Evolutionary conservation across 257 asterid species (phyloP).

Genomic region (Solanum clarkiae): DNA sequence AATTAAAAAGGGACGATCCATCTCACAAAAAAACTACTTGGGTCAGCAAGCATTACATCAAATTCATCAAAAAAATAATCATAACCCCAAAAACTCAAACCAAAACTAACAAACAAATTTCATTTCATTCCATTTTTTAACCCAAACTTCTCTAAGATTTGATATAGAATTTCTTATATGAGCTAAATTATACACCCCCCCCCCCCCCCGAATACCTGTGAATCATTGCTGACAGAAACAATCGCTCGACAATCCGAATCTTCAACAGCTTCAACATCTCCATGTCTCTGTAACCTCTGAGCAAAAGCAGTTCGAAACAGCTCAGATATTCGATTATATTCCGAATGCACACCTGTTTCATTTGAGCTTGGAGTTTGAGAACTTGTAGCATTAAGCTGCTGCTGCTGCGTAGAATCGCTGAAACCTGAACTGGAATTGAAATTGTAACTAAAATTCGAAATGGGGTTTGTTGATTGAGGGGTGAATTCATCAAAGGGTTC

Average conservation of each 20-base stretch:
- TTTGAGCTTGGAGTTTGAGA: background rate
- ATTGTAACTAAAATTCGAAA: background rate
- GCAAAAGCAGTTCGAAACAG: slow-evolving; percentile 31
- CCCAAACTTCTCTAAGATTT: background rate
- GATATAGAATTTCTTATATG: background rate
- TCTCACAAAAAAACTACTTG: background rate
- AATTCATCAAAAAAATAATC: background rate
- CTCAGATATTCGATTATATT: slow-evolving; percentile 35
- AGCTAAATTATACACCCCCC: background rate
- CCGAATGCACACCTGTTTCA: background rate
- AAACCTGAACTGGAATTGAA: background rate
- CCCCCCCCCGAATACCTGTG: background rate
- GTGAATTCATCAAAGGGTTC: background rate
- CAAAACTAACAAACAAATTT: background rate
- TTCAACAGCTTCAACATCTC: slow-evolving; percentile 1
- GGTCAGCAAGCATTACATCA: background rate
- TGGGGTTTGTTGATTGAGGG: background rate
- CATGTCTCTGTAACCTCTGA: background rate
- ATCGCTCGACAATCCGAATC: slow-evolving; percentile 23
- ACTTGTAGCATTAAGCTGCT: background rate
- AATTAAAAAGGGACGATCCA: background rate
- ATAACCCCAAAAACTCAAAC: background rate
- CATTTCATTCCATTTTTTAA: background rate
- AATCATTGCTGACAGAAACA: slow-evolving; percentile 23
- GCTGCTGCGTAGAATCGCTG: background rate